Base-by-base conservation (phyloP, 371 early-diverging fungal species). In the Gilbertella persicaria region DNA sequence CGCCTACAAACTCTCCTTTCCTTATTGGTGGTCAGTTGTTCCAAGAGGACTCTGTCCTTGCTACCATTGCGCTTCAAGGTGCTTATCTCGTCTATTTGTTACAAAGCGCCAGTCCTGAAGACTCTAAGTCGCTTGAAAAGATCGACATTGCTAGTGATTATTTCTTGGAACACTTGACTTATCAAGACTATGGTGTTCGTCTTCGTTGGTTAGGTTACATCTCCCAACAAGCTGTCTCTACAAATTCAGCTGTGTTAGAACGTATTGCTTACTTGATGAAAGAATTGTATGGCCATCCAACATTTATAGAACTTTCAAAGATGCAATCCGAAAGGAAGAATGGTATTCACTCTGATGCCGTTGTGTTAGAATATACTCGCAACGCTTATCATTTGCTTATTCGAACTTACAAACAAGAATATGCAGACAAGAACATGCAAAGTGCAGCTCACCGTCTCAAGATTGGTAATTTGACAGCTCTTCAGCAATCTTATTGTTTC, bases 41-140 rank as follows among this genome's bases (percentile, higher is more conserved):
- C 29, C 67, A 77, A 10, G 66, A 80, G 16, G 84, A 85, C 23
- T 80, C 87, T 21, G 67, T 57, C 8, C 59, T 87, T 58, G 84
- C 84, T 0, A 83, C 71, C 0, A 66, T 85, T 3, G 59, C 78
- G 6, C 45, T 82, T n/a, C 84, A 85, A 43, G 82, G 83, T n/a
- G 81, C 87, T 14, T 84, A 81, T 36, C 48, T 86, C 4, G 51
- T 78, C 37, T 70, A 77, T 33, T 46, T 83, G 4, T 41, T 84
- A 16, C 72, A 69, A 25, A 67, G 64, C 39, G 45, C 51, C 25
- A 47, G 47, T 38, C 14, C 40, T 1, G 49, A 62, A 13, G 62
- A 71, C 28, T 20, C 37, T 0, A 41, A 50, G 1, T 40, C 43
- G 17, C 36, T 59, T 3, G 51, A 58, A 12, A 61, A 69, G 50